Evolutionary conservation across 2,329 filamentous ascomycete genomes (phyloP), one percentile per base, ranked within the genome.

Genomic region (Aspergillus sp.): DNA sequence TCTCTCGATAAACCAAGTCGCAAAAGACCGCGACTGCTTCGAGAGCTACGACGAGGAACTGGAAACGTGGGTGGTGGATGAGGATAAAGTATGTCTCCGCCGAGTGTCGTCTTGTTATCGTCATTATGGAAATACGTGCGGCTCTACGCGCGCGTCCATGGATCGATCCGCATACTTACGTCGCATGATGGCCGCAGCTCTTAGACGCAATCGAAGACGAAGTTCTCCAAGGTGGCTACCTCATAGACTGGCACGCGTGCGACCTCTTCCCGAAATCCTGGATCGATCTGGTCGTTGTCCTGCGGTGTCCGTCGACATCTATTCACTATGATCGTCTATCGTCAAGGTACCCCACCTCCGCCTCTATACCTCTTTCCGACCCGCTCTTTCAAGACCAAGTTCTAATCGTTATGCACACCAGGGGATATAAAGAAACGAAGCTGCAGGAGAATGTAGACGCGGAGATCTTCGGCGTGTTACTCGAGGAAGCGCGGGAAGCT

Each of bases 221-320:
- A 56, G 81, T 89, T 36, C 82, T 86, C 57, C 75, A 82, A 17
- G 93, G 93, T 52, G 94, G 94, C 17, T 89, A 85, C 71, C 85
- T 99, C 62, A 88, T 99, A 66, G 94, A 99, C 76, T 99, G 94
- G 93, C 94, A 99, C 74, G 93, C 92, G 2, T 97, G 93, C 76
- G 94, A 97, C 65, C 76, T 97, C 19, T 97, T 97, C 67, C 94
- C 94, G 2, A 86, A 88, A 69, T 88, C 88, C 66, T 95, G 92
- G 90, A 88, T 99, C 67, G 94, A 99, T 70, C 82, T 99, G 2
- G 92, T 99, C 1, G 88, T 97, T 4, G 94, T 99, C 50, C 73
- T 99, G 58, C 82, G 94, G 43, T 78, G 75, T 56, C 90, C 89
- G 51, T 86, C 94, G 62, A 91, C 90, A 16, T 84, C 83, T 17